Conservation (phyloP, 2,329 filamentous ascomycete genomes). For the Pestalotiopsis fici region DNA sequence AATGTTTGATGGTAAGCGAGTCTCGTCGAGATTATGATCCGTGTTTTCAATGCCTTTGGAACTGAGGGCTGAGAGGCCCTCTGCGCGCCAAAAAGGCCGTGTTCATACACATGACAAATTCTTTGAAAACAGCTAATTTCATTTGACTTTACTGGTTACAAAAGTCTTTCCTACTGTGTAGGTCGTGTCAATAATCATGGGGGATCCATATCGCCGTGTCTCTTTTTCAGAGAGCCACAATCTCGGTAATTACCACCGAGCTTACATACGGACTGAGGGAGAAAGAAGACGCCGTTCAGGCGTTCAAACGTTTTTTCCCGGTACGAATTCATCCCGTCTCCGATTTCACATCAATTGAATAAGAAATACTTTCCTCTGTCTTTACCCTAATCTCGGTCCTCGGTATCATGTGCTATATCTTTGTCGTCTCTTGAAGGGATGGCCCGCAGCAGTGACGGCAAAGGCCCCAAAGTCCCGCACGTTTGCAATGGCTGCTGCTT, state of each 20-base stretch:
- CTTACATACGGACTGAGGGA: not conserved
- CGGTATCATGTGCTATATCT: not conserved
- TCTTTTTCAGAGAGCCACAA: not conserved
- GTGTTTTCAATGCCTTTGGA: not conserved
- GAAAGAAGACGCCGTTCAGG: not conserved
- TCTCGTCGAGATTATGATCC: not conserved
- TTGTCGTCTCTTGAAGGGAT: not conserved
- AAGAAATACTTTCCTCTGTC: not conserved
- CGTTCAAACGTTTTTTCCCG: too few relatives aligned
- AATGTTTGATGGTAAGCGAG: not conserved
- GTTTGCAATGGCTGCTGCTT: not conserved
- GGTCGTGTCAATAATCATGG: too few relatives aligned
- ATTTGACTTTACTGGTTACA: too few relatives aligned
- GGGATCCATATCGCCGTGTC: not conserved
- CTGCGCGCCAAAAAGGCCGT: too few relatives aligned
- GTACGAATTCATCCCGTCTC: too few relatives aligned
- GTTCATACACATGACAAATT: too few relatives aligned
- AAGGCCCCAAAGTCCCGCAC: not conserved
- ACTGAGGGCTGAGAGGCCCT: not conserved
- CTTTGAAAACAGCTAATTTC: too few relatives aligned
- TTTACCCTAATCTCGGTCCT: not conserved
- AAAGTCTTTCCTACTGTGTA: too few relatives aligned
- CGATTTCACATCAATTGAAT: too few relatives aligned
- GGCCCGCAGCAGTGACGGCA: not conserved
- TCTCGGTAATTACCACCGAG: not conserved